A percentile compares a stretch with the other conserved stretches of the same genome.
Conservation (phyloP, 2,329 filamentous ascomycete genomes). For the Fusarium verticillioides region DNA sequence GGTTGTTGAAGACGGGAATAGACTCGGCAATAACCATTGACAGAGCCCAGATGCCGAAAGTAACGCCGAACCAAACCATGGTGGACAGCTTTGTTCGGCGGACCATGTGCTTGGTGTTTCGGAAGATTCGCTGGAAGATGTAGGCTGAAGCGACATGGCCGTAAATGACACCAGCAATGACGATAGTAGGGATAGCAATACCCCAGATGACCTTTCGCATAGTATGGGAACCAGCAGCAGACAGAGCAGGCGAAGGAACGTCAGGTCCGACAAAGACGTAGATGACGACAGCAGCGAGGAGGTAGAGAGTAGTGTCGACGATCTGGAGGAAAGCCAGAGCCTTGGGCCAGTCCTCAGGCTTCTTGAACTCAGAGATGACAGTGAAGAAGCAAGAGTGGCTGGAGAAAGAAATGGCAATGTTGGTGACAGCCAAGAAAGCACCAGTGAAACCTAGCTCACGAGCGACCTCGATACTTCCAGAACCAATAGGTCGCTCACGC, state of each 20-base stretch:
- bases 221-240: conserved; percentile 62
- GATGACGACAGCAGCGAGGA: conserved; percentile 72
- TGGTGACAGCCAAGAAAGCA: conserved; percentile 68
- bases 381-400: conserved; percentile 76
- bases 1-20: conserved; percentile 74
- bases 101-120: conserved; percentile 65
- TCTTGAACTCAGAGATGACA: conserved; percentile 72
- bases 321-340: conserved; percentile 65
- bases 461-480: conserved; percentile 47
- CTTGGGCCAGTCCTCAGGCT: conserved; percentile 58
- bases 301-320: conserved; percentile 70
- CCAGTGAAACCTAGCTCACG: conserved; percentile 58
- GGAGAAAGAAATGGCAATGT: conserved; percentile 74
- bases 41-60: conserved; percentile 65
- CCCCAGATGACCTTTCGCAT: conserved; percentile 75
- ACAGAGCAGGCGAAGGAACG: conserved; percentile 74
- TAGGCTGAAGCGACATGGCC: conserved; percentile 74
- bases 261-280: conserved; percentile 72
- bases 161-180: conserved; percentile 78
- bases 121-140: conserved; percentile 72
- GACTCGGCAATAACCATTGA: conserved; percentile 76
- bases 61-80: conserved; percentile 68
- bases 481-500: conserved; percentile 54
- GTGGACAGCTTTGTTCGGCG: conserved; percentile 62
- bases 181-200: conserved; percentile 71